phyloP scores from a whole-genome alignment of 2,329 filamentous ascomycete species.

The Diaporthe citriasiana region DNA sequence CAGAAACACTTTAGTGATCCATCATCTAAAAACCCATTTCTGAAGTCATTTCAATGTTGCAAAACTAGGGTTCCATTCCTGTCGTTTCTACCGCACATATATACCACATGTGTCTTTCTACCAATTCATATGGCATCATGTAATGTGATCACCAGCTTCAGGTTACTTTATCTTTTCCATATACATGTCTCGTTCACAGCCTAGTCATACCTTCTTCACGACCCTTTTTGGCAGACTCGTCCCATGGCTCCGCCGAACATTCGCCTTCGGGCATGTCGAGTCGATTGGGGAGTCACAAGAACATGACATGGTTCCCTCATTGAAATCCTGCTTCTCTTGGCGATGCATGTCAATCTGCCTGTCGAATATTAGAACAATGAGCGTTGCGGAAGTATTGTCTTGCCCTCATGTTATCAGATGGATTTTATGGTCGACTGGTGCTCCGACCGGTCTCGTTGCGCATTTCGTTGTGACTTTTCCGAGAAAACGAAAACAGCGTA shows the following conservation, averaged over 20 bases:
- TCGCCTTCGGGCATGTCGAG: not conserved
- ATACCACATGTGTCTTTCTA: too few species aligned
- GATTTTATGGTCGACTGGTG: too few species aligned
- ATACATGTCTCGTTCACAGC: not conserved
- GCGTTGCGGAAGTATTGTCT: not conserved
- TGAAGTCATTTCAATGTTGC: not conserved
- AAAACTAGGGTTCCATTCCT: too few species aligned
- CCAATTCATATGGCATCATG: not conserved
- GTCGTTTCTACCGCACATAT: too few species aligned
- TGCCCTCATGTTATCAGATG: not conserved
- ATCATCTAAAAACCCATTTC: not conserved
- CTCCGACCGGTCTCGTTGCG: not conserved
- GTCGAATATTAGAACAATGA: not conserved
- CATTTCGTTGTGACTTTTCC: too few species aligned
- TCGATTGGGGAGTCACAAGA: not conserved
- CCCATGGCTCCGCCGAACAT: not conserved
- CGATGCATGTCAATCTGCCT: not conserved
- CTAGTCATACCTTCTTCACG: too few species aligned
- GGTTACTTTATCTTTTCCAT: not conserved
- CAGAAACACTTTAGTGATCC: too few species aligned
- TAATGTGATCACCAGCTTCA: not conserved
- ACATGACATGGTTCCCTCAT: fast-evolving
- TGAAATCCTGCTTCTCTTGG: not conserved
- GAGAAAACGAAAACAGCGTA: not conserved
- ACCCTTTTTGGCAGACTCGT: too few species aligned